Conservation (phyloP, 1,284 basidiomycete species). For the Tremellales sp. region DNA sequence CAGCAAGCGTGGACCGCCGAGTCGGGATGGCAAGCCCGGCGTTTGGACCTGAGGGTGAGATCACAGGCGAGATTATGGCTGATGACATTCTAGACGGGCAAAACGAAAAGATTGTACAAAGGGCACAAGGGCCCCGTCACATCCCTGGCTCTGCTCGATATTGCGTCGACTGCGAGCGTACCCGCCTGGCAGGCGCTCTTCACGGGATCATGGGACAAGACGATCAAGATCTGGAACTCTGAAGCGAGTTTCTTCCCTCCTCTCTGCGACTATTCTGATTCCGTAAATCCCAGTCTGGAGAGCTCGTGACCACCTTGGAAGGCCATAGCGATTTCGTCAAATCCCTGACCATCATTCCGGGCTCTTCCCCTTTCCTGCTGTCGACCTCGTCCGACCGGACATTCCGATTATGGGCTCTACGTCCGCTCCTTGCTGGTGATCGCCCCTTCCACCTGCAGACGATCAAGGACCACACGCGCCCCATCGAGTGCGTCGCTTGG, state of each 20-base stretch:
- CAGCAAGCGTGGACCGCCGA: conserved; percentile 78
- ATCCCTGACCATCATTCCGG: conserved; percentile 64
- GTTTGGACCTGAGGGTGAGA: conserved; percentile 68
- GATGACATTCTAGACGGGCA: conserved; percentile 64
- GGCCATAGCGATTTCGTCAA: conserved; percentile 88
- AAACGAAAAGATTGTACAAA: conserved; percentile 66
- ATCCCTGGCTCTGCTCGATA: conserved; percentile 60
- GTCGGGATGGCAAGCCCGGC: conserved; percentile 68
- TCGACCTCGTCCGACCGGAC: conserved; percentile 90
- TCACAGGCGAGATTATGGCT: neutral
- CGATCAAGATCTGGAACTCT: conserved; percentile 76
- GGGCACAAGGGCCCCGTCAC: conserved; percentile 87
- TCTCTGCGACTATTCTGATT: conserved; percentile 1
- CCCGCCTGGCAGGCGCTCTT: conserved; percentile 52
- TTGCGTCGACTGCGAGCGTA: conserved; percentile 26
- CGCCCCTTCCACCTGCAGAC: conserved; percentile 57
- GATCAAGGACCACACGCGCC: conserved; percentile 36
- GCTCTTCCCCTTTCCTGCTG: conserved; percentile 58
- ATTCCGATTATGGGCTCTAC: conserved; percentile 73
- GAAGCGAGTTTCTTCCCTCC: conserved; percentile 52
- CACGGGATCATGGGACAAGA: conserved; percentile 90
- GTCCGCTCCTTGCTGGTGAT: conserved; percentile 45
- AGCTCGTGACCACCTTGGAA: conserved; percentile 62
- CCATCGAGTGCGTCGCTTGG: conserved; percentile 30
- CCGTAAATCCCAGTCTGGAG: conserved; percentile 57